Conservation (phyloP, 768 basidiomycete genomes). For the Galerina marginata region DNA sequence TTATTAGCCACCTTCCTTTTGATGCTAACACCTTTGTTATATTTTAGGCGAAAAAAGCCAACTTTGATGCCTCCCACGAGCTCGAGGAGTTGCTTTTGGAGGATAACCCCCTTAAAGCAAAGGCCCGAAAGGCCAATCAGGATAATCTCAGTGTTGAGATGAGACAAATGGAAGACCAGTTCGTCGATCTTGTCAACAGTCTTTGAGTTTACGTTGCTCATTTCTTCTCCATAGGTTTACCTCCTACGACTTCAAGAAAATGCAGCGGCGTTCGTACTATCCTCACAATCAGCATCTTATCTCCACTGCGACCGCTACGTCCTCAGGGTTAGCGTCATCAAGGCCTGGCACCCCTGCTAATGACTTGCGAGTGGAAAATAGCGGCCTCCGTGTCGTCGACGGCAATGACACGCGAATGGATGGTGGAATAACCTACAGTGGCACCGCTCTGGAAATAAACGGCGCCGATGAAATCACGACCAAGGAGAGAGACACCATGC, state of each 20-base stretch:
- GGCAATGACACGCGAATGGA: slow-evolving; percentile 35
- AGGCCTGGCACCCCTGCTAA: slow-evolving; percentile 74
- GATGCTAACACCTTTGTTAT: slow-evolving; percentile 14
- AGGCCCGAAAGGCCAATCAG: slow-evolving; percentile 88
- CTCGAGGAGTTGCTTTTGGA: slow-evolving; percentile 94
- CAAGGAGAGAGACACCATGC: slow-evolving; percentile 41
- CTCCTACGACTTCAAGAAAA: slow-evolving; percentile 90
- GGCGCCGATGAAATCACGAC: slow-evolving; percentile 34
- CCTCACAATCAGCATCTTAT: slow-evolving; percentile 79
- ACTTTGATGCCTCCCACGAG: slow-evolving; percentile 99
- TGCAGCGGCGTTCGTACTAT: slow-evolving; percentile 91
- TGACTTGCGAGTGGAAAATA: slow-evolving; percentile 50
- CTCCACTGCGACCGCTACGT: slow-evolving; percentile 77
- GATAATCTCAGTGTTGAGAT: slow-evolving; percentile 91
- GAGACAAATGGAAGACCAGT: slow-evolving; percentile 99
- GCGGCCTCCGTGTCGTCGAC: slow-evolving; percentile 28
- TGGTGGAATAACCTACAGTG: slow-evolving; percentile 42
- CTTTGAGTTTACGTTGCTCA: slow-evolving; percentile 40
- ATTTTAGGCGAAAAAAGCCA: slow-evolving; percentile 92
- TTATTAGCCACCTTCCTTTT: slow-evolving; percentile 12
- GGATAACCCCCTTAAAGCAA: slow-evolving; percentile 96
- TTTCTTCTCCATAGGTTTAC: slow-evolving; percentile 86
- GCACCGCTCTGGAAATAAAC: slow-evolving; percentile 47
- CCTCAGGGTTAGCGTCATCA: slow-evolving; percentile 71
- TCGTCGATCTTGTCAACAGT: slow-evolving; percentile 24